phyloP scores from a whole-genome alignment of 805 yeast genomes.

The Candida andamanensis region DNA sequence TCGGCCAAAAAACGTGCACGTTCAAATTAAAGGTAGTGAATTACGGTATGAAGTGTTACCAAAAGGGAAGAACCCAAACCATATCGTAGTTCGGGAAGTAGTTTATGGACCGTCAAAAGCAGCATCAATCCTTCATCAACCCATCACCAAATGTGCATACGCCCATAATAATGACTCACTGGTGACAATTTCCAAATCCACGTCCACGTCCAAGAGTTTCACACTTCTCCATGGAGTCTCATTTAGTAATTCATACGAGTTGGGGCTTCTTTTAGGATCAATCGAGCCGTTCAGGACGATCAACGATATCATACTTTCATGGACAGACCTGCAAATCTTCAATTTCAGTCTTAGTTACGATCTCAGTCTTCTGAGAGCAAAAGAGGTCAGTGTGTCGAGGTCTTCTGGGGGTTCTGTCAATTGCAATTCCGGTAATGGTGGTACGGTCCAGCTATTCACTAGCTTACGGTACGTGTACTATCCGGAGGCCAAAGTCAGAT shows the following conservation, averaged over 20 bases:
- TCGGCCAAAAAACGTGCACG: slow-evolving; percentile 1
- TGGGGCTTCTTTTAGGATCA: too few species aligned
- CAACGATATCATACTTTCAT: background rate
- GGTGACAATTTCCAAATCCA: slow-evolving; percentile 7
- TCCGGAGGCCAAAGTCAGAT: slow-evolving; percentile 10
- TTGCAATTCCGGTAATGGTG: slow-evolving; percentile 7
- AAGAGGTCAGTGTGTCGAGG: background rate
- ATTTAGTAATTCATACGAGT: background rate
- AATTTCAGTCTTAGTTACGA: slow-evolving; percentile 1
- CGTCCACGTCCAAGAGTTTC: slow-evolving; percentile 3
- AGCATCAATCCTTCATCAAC: slow-evolving; percentile 5
- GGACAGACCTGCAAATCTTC: too few species aligned
- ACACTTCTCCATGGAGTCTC: slow-evolving; percentile 4
- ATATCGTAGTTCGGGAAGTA: slow-evolving; percentile 3
- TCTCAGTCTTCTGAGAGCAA: background rate
- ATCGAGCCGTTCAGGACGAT: too few species aligned
- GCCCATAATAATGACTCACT: slow-evolving; percentile 3
- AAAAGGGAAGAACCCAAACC: background rate
- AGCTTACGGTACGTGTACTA: slow-evolving; percentile 5
- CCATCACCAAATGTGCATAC: slow-evolving; percentile 5
- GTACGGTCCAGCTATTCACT: slow-evolving; percentile 10
- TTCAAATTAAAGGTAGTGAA: background rate
- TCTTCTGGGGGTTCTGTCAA: slow-evolving; percentile 8
- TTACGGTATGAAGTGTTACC: slow-evolving; percentile 4
- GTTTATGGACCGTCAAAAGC: slow-evolving; percentile 1